Conservation (phyloP, 345 rosid genomes). For the Eutrema japonicum region DNA sequence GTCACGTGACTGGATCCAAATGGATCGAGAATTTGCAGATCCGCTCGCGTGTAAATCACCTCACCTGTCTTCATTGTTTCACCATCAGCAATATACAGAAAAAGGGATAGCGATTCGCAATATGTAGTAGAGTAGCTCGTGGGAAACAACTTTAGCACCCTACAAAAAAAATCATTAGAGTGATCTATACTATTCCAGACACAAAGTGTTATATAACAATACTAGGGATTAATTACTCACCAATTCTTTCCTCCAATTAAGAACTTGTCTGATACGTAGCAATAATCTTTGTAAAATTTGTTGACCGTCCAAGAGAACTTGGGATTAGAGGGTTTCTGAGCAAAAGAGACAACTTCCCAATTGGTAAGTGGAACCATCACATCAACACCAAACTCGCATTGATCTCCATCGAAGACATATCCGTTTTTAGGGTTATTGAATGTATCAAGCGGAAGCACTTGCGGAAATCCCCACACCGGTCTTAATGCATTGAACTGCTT, state of each 20-base stretch:
- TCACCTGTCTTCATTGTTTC: constrained; percentile 11
- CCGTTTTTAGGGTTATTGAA: background rate
- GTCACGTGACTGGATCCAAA: constrained; percentile 5
- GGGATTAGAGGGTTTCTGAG: background rate
- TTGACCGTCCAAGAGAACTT: constrained; percentile 1
- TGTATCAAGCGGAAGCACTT: background rate
- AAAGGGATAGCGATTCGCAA: background rate
- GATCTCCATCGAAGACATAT: background rate
- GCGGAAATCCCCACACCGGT: background rate
- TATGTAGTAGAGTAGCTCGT: background rate
- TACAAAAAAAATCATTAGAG: background rate
- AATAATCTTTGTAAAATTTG: background rate
- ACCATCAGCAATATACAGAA: background rate
- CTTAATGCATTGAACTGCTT: background rate
- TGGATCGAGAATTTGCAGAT: constrained; percentile 12
- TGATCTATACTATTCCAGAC: background rate
- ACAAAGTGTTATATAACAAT: background rate
- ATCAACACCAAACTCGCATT: background rate
- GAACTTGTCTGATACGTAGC: background rate
- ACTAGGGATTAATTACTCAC: background rate
- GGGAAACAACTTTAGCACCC: constrained; percentile 16
- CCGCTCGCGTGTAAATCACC: background rate
- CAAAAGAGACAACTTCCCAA: background rate
- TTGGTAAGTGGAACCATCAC: background rate
- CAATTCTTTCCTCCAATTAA: background rate